phyloP scores from a whole-genome alignment of 208 protist genomes.

The Zelonia costaricensis region DNA sequence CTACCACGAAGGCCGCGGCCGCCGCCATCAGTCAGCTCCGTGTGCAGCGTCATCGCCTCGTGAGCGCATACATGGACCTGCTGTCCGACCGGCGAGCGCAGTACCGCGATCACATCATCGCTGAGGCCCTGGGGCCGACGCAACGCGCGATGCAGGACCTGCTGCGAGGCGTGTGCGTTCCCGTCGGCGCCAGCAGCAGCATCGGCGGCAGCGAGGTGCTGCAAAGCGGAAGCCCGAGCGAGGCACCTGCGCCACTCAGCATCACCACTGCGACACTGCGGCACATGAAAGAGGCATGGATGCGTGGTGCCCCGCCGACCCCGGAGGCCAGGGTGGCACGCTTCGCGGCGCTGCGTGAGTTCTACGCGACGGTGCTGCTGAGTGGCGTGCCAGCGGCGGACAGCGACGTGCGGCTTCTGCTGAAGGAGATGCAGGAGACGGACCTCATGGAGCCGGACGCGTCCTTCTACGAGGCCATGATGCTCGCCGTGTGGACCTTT shows the following conservation, averaged over 20 bases:
- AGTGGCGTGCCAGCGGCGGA: slow-evolving; percentile 34
- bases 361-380: slow-evolving; percentile 60
- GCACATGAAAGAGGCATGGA: slow-evolving; percentile 33
- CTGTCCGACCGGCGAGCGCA: slow-evolving; percentile 18
- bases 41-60: not conserved
- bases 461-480: slow-evolving; percentile 46
- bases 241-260: not conserved
- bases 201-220: no score
- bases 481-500: slow-evolving; percentile 22
- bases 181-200: no score
- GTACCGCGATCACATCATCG: slow-evolving; percentile 17
- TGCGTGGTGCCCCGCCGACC: not conserved
- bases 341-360: slow-evolving; percentile 25
- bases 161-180: slow-evolving; percentile 1
- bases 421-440: slow-evolving; percentile 46
- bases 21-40: not conserved
- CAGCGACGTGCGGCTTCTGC: slow-evolving; percentile 40
- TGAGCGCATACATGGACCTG: slow-evolving; percentile 1
- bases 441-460: slow-evolving; percentile 59
- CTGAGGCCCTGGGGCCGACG: not conserved
- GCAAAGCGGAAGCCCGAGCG: no score
- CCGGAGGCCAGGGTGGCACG: not conserved
- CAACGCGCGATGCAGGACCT: slow-evolving; percentile 5
- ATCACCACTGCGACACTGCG: slow-evolving; percentile 24
- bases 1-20: not conserved